Evolutionary conservation across 257 asterid genomes (phyloP).

Genomic region (Fraxinus pennsylvanica): DNA sequence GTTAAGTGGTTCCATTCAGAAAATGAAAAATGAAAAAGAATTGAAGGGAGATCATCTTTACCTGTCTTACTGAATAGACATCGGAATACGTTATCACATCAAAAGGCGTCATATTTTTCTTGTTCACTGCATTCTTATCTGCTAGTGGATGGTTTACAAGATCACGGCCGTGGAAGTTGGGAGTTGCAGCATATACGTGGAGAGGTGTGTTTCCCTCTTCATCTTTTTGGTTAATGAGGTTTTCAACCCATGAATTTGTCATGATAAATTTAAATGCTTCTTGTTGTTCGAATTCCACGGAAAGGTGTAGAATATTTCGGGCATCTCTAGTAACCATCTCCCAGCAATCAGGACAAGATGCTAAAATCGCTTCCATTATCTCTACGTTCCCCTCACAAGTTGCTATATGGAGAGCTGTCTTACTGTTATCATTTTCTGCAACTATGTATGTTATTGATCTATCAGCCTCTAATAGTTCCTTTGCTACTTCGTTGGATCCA

Average conservation of each 20-base stretch:
- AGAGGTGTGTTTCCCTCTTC: constrained; percentile 9
- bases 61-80: too few species aligned
- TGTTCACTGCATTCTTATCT: background rate
- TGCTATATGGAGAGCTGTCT: constrained; percentile 31
- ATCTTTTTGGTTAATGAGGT: constrained; percentile 3
- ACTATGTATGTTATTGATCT: constrained; percentile 12
- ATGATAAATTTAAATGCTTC: too few species aligned
- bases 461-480: background rate
- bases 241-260: background rate
- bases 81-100: too few species aligned
- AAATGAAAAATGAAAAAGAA: too few species aligned
- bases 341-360: constrained; percentile 28
- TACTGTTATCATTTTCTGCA: background rate
- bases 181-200: background rate
- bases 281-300: background rate
- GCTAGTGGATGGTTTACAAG: background rate
- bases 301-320: constrained; percentile 26
- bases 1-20: too few species aligned
- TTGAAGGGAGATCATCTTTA: too few species aligned
- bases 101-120: too few species aligned
- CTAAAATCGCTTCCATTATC: constrained; percentile 2
- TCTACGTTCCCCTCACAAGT: constrained; percentile 11
- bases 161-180: background rate
- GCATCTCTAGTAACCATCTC: constrained; percentile 16
- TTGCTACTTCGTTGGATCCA: background rate